Evolutionary conservation across 768 basidiomycete genomes (phyloP).

Genomic region (Exidia glandulosa): DNA sequence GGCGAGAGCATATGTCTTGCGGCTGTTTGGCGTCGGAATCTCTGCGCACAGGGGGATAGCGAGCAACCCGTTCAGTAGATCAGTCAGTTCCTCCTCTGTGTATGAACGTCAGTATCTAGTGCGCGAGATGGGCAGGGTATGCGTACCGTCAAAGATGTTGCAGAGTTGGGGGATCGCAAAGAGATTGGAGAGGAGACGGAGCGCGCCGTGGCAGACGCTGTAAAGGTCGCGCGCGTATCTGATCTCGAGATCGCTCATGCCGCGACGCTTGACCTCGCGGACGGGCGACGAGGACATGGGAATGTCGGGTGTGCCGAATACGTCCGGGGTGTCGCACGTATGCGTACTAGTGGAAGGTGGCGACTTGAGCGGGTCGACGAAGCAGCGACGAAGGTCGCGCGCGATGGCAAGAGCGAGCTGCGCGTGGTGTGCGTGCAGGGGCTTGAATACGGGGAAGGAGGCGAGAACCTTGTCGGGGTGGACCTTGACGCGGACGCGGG

Average conservation of each 20-base stretch:
- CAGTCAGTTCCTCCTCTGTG: conserved; percentile 46
- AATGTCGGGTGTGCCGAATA: conserved; percentile 18
- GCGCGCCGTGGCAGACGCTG: conserved; percentile 57
- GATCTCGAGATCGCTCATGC: conserved; percentile 67
- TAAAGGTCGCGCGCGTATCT: conserved; percentile 73
- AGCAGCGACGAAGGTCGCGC: conserved; percentile 55
- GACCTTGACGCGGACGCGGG: conserved; percentile 41
- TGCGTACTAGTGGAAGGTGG: conserved; percentile 16
- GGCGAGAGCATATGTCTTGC: conserved; percentile 74
- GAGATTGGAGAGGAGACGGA: conserved; percentile 50
- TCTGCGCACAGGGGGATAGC: conserved; percentile 60
- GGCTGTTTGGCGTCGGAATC: conserved; percentile 70
- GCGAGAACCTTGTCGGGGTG: conserved; percentile 57
- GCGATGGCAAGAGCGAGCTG: conserved; percentile 48
- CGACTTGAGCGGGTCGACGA: conserved; percentile 40
- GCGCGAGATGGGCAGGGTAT: conserved; percentile 5
- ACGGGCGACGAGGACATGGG: conserved; percentile 36
- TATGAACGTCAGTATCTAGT: conserved; percentile 1
- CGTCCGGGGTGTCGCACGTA: conserved; percentile 10
- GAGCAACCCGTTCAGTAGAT: conserved; percentile 51
- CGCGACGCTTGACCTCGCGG: conserved; percentile 49
- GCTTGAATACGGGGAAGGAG: conserved; percentile 32
- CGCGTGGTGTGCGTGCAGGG: conserved; percentile 43
- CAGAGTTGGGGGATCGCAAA: conserved; percentile 51
- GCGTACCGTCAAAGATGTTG: conserved; percentile 51